Evolutionary conservation across 345 rosid species (phyloP).

Genomic region (Raphanus sativus): DNA sequence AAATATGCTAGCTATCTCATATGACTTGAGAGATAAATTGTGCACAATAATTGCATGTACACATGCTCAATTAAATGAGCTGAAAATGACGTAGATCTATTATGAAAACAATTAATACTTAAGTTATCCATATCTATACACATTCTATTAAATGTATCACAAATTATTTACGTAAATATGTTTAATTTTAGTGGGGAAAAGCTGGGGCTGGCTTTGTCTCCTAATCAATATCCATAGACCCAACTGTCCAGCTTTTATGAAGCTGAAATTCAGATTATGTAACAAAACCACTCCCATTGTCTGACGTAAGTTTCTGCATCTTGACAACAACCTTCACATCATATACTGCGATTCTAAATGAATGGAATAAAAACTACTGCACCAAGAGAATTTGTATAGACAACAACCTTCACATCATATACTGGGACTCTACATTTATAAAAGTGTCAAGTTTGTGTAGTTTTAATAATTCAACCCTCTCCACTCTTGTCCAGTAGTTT

Average conservation of each 20-base stretch:
- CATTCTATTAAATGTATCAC: background rate
- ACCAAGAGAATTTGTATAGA: background rate
- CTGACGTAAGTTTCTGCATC: constrained; percentile 11
- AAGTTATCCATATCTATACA: too few relatives aligned
- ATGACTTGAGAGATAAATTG: background rate
- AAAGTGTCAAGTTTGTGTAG: too few relatives aligned
- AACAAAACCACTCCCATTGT: constrained; percentile 29
- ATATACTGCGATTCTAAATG: too few relatives aligned
- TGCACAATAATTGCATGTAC: background rate
- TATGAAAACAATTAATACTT: background rate
- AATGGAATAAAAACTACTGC: background rate
- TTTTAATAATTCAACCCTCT: too few relatives aligned
- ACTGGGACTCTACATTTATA: background rate
- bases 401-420: background rate
- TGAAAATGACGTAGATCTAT: background rate
- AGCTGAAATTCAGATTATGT: constrained; percentile 23
- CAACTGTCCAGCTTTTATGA: constrained; percentile 34
- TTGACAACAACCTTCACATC: too few relatives aligned
- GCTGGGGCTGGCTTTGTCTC: constrained; percentile 6
- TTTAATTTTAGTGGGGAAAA: background rate
- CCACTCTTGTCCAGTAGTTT: too few relatives aligned
- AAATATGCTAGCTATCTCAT: background rate
- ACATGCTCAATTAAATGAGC: background rate
- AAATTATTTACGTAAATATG: too few relatives aligned
- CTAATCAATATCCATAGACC: constrained; percentile 17